These are phyloP conservation scores for Takashimella koratensis DNA, from an alignment of 1,284 basidiomycete species.

Conservation along the genomic window DNA sequence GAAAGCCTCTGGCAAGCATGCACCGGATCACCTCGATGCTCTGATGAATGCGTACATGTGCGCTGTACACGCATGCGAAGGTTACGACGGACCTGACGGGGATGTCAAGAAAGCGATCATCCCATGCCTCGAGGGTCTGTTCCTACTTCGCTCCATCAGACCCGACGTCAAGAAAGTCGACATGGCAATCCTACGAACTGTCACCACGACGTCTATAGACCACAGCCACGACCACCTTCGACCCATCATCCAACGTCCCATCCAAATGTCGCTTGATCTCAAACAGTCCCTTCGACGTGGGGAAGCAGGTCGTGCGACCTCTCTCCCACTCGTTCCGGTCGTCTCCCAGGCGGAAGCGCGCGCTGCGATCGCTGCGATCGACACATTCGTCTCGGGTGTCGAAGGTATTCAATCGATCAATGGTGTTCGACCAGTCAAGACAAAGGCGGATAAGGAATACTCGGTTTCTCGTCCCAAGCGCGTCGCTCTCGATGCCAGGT, in stretches of 20 bases:
- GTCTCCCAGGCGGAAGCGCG: not conserved
- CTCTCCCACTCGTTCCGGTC: not conserved
- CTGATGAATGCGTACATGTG: not conserved
- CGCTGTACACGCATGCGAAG: not conserved
- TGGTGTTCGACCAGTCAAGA: conserved; percentile 1
- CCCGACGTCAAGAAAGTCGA: not conserved
- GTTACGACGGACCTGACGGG: not conserved
- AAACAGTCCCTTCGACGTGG: not conserved
- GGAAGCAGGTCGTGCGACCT: conserved; percentile 1
- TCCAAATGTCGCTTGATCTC: not conserved
- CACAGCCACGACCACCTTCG: not conserved
- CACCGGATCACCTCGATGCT: not conserved
- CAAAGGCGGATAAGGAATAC: conserved; percentile 9
- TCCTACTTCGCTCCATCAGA: not conserved
- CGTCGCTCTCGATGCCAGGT: conserved; percentile 22
- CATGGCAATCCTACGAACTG: not conserved
- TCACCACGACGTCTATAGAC: not conserved
- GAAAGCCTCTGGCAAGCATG: not conserved
- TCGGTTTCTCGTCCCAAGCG: conserved; percentile 16
- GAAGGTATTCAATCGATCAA: not conserved
- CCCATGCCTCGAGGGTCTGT: not conserved
- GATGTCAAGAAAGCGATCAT: not conserved
- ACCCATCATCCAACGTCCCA: not conserved
- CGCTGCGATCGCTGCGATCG: not conserved
- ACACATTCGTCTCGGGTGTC: not conserved